These are phyloP conservation scores for Lycium ferocissimum DNA, from an alignment of 257 asterid genomes.

Conservation along the genomic window DNA sequence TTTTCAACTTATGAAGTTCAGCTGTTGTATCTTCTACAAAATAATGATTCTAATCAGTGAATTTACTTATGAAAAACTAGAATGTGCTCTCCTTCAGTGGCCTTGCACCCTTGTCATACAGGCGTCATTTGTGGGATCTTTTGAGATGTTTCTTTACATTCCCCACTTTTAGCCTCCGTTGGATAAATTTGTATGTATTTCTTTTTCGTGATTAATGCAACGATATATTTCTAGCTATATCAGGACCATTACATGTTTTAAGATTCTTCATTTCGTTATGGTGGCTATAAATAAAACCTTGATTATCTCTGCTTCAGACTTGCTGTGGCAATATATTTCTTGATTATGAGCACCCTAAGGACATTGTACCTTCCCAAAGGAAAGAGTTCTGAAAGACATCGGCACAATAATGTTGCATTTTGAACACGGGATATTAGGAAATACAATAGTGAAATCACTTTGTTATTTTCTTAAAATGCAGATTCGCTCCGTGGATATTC, in stretches of 20 bases:
- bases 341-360: neutral
- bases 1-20: neutral
- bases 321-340: neutral
- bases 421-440: neutral
- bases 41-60: neutral
- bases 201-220: neutral
- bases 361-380: constrained; percentile 1
- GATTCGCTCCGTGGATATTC: constrained; percentile 85
- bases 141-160: constrained; percentile 4
- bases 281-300: neutral
- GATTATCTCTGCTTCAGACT: constrained; percentile 11
- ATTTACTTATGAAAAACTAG: neutral
- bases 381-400: neutral
- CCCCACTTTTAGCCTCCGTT: neutral
- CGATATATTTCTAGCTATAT: neutral
- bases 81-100: neutral
- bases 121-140: neutral
- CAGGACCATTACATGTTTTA: neutral
- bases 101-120: neutral
- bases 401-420: constrained; percentile 5
- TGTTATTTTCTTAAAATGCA: constrained; percentile 40
- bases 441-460: constrained; percentile 16
- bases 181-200: neutral
- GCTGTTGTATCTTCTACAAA: neutral
- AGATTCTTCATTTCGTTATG: constrained; percentile 10